Evolutionary conservation across 768 basidiomycete species (phyloP), one percentile per base, ranked within the genome.

Genomic region (Leccinellum albellum): DNA sequence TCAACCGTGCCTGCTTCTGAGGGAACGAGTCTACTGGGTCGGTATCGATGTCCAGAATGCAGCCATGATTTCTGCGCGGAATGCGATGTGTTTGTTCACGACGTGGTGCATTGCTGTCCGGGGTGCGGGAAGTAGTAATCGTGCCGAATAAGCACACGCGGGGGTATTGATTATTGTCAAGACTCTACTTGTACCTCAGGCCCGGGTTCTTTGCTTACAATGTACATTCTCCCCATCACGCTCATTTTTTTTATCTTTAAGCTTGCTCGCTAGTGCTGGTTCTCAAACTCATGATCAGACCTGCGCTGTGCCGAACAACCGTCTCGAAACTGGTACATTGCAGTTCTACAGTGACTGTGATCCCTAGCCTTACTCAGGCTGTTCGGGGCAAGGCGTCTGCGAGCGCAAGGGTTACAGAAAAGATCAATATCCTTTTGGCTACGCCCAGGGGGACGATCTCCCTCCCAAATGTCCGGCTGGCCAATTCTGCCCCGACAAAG

Each of bases 71-170:
- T 98, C 67, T 98, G 97, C 69, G 82, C 86, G 24, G 95, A 98
- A 50, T 99, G 97, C 69, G 97, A 99, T 74, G 82, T 96, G 20
- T 97, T 98, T 67, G 86, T 98, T 5, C 97, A 98, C 64, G 92
- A 96, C 60, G 93, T 94, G 21, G 78, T 98, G 20, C 96, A 98
- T 68, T 93, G 91, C 58, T 99, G 96, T 76, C 94, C 96, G 0
- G 90, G 89, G 10, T 92, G 89, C 61, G 87, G 87, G 50, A 78
- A 78, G 57, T 81, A 73, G 83, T 37, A 63, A 13, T 75, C 66
- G 1, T 60, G 37, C 6, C 52, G 5, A 60, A 42, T 20, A 42
- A 40, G 20, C 40, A 20, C n/a, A n/a, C 5, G 40, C 10, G 28
- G 42, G 17, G n/a, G 42, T n/a, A n/a, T n/a, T n/a, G n/a, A n/a